These are phyloP conservation scores for Fusarium sp. DNA, from an alignment of 2,329 filamentous ascomycete genomes.

Conservation along the genomic window DNA sequence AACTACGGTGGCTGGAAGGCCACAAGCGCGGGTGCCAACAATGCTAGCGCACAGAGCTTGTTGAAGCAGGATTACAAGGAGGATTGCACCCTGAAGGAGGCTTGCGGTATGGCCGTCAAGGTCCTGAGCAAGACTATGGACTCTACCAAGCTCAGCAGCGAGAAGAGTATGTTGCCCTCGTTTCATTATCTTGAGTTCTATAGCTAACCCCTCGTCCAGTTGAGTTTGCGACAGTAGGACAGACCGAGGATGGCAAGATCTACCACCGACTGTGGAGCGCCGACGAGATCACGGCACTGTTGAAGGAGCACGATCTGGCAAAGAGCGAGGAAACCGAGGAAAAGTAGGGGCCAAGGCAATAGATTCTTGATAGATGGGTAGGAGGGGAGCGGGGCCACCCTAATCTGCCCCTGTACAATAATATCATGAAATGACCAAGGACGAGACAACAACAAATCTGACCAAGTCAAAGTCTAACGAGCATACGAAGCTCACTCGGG, in stretches of 20 bases:
- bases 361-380: conserved; percentile 47
- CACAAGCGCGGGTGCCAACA: conserved; percentile 97
- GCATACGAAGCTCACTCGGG: background rate
- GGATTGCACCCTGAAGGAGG: conserved; percentile 95
- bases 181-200: background rate
- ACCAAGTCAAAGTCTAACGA: conserved; percentile 25
- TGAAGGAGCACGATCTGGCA: conserved; percentile 95
- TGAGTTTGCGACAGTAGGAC: conserved; percentile 97
- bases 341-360: conserved; percentile 57
- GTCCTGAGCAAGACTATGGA: conserved; percentile 99
- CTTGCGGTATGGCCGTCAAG: conserved; percentile 97
- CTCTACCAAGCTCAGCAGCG: conserved; percentile 96
- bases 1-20: conserved; percentile 99
- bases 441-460: conserved; percentile 23
- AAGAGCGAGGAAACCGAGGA: conserved; percentile 83
- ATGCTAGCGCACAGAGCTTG: conserved; percentile 95
- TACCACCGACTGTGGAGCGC: conserved; percentile 98
- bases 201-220: conserved; percentile 65
- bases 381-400: conserved; percentile 38
- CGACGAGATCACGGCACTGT: conserved; percentile 92
- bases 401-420: conserved; percentile 47
- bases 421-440: conserved; percentile 47
- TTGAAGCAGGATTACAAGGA: conserved; percentile 99
- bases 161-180: conserved; percentile 82
- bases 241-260: conserved; percentile 94